Evolutionary conservation across 2,329 filamentous ascomycete genomes (phyloP), one percentile per base, ranked within the genome.

Genomic region (Myotisia sp.): DNA sequence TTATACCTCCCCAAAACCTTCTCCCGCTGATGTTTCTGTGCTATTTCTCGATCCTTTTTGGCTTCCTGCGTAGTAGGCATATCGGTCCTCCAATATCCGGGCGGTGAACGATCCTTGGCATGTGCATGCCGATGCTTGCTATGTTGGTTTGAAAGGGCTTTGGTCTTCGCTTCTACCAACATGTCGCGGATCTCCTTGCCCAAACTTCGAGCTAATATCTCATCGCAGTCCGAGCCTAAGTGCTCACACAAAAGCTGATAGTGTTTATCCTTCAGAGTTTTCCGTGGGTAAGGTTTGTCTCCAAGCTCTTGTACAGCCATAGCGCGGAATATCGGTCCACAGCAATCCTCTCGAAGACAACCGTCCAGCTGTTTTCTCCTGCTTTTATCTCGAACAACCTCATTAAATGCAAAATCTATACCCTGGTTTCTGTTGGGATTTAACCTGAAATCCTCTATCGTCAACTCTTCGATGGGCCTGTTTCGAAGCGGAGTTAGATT

Each of bases 21-120:
- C 32, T 72, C 63, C 43, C 67, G 68, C 50, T 80, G 76, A 39
- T 71, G 60, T 45, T 65, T 66, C n/a, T 64, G 65, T 0, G 79
- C 79, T 49, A 76, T 74, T 39, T 68, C 66, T 37, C 70, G 70
- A 47, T 87, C 74, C 34, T 65, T 61, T 44, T 71, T 63, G 18
- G 76, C 58, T 55, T 94, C 82, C 53, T 95, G 90, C 1, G 90
- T 94, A 17, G 64, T 74, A 1, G 87, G 86, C 52, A 98, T 92
- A 45, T 92, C 87, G 2, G 79, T 70, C 35, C 82, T 69, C 90
- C 90, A 98, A 52, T 83, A 95, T 0, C 85, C 86, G 2, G 84
- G 83, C 8, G 90, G 86, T 6, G 79, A 83, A 28, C 62, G 65
- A 42, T 71, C 68, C 33, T 84, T 70, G 39, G 76, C 71, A 54